Percentiles rank a stretch among this genome's conserved stretches.
Evolutionary conservation across 1,284 basidiomycete species (phyloP).

Genomic region (Coriolopsis trogii): DNA sequence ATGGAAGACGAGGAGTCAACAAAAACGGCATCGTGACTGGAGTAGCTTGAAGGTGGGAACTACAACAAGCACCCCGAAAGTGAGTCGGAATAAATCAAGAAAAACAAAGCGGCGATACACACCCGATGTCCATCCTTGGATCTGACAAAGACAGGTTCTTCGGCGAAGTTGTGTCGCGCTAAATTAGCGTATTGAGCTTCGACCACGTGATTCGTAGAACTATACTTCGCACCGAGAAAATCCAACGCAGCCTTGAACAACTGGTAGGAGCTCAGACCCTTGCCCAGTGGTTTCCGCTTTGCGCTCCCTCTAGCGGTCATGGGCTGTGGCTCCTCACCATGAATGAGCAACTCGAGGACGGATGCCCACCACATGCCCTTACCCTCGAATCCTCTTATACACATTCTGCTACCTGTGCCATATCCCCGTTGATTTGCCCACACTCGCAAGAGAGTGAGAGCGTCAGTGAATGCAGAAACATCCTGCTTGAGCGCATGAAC

Average conservation of each 20-base stretch:
- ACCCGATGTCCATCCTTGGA: conserved; percentile 53
- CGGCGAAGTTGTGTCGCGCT: conserved; percentile 77
- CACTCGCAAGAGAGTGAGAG: conserved; percentile 79
- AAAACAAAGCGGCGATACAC: too few relatives aligned
- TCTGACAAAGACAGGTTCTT: conserved; percentile 67
- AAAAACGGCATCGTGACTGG: conserved; percentile 58
- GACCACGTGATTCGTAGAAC: neutral
- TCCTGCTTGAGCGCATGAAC: conserved; percentile 67
- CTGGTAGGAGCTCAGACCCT: conserved; percentile 85
- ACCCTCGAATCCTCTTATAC: conserved; percentile 69
- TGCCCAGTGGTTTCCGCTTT: conserved; percentile 61
- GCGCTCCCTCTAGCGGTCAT: conserved; percentile 37
- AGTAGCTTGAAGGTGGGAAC: conserved; percentile 62
- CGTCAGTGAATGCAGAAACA: conserved; percentile 73
- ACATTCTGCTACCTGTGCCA: conserved; percentile 52
- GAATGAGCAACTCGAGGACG: conserved; percentile 71
- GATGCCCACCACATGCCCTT: conserved; percentile 73
- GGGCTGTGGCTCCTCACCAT: conserved; percentile 61
- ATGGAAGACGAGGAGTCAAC: conserved; percentile 82
- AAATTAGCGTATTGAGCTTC: neutral
- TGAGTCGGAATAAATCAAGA: too few relatives aligned
- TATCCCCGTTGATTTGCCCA: conserved; percentile 93
- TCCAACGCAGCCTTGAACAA: conserved; percentile 83
- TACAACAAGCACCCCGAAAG: conserved; percentile 29
- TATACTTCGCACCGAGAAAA: conserved; percentile 63